Percentiles rank a stretch among this genome's conserved stretches.
These are phyloP conservation scores for Calophaca sinica DNA, from an alignment of 306 rosid genomes.

Conservation along the genomic window DNA sequence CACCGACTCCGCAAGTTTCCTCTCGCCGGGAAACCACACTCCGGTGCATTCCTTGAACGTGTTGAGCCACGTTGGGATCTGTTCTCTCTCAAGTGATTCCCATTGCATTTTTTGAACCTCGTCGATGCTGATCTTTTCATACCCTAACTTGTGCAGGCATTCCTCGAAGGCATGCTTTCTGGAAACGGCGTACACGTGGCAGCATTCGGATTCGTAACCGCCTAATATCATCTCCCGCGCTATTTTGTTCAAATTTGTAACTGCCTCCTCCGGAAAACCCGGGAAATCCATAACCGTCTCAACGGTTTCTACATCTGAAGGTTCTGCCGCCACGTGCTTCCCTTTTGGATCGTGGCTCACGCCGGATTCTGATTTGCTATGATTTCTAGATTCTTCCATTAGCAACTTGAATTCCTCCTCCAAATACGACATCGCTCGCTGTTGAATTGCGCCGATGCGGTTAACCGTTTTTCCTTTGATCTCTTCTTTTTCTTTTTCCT, in stretches of 20 bases:
- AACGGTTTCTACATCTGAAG: slow-evolving; percentile 46
- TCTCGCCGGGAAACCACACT: slow-evolving; percentile 51
- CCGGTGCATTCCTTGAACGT: slow-evolving; percentile 52
- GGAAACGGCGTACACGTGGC: slow-evolving; percentile 49
- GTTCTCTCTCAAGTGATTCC: slow-evolving; percentile 63
- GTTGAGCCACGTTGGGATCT: slow-evolving; percentile 58
- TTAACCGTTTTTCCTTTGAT: slow-evolving; percentile 44
- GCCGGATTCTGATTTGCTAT: slow-evolving; percentile 26
- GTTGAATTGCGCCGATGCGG: slow-evolving; percentile 55
- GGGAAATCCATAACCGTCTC: slow-evolving; percentile 43
- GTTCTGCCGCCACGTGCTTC: slow-evolving; percentile 43
- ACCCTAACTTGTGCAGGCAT: slow-evolving; percentile 48
- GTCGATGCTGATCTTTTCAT: slow-evolving; percentile 60
- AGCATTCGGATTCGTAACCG: slow-evolving; percentile 57
- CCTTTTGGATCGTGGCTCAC: slow-evolving; percentile 22
- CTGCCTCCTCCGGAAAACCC: slow-evolving; percentile 47
- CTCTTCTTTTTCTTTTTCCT: not conserved
- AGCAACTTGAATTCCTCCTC: slow-evolving; percentile 66
- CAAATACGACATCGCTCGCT: slow-evolving; percentile 61
- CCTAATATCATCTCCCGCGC: slow-evolving; percentile 54
- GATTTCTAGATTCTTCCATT: slow-evolving; percentile 53
- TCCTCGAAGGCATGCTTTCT: slow-evolving; percentile 58
- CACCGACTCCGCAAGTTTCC: slow-evolving; percentile 44
- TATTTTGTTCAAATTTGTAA: slow-evolving; percentile 47
- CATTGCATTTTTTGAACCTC: slow-evolving; percentile 65